A percentile compares a stretch with the other conserved stretches of the same genome.
Conservation (phyloP, 768 basidiomycete species). For the Boletus patriciae region DNA sequence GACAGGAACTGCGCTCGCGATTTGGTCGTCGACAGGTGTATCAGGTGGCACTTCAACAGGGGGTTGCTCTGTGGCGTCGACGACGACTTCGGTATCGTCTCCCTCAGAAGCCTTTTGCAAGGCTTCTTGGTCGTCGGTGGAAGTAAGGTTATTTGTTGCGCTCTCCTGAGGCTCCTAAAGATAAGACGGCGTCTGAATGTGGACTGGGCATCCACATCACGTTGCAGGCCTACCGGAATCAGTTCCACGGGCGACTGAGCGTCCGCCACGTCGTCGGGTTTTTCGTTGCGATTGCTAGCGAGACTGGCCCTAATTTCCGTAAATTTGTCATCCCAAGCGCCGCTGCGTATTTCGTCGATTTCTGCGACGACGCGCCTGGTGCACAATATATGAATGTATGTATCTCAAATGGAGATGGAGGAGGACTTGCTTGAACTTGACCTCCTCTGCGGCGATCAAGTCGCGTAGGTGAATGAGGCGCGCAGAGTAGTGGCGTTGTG, state of each 20-base stretch:
- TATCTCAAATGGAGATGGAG: neutral
- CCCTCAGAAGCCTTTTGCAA: constrained; percentile 1
- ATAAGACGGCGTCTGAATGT: neutral
- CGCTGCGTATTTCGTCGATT: constrained; percentile 73
- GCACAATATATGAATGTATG: neutral
- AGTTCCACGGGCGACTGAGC: neutral
- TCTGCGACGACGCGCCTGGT: constrained; percentile 64
- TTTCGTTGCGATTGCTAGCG: constrained; percentile 8
- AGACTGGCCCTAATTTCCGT: constrained; percentile 42
- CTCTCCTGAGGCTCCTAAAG: constrained; percentile 14
- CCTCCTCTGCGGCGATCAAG: constrained; percentile 73
- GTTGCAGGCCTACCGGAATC: constrained; percentile 10
- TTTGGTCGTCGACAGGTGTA: constrained; percentile 7
- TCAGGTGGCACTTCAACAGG: neutral
- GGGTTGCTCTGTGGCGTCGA: constrained; percentile 5
- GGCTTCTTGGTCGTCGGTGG: constrained; percentile 1
- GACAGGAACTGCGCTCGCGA: neutral
- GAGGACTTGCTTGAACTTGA: constrained; percentile 65
- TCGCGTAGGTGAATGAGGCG: constrained; percentile 71
- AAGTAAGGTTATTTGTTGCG: constrained; percentile 1
- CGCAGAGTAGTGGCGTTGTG: constrained; percentile 68
- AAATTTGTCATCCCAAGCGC: constrained; percentile 60
- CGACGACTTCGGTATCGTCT: neutral
- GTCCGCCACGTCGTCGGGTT: constrained; percentile 6
- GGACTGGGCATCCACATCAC: neutral